Percentiles rank a stretch among this genome's conserved stretches.
phyloP scores from a whole-genome alignment of 2,329 filamentous ascomycete genomes.

The Aureobasidium sp. region DNA sequence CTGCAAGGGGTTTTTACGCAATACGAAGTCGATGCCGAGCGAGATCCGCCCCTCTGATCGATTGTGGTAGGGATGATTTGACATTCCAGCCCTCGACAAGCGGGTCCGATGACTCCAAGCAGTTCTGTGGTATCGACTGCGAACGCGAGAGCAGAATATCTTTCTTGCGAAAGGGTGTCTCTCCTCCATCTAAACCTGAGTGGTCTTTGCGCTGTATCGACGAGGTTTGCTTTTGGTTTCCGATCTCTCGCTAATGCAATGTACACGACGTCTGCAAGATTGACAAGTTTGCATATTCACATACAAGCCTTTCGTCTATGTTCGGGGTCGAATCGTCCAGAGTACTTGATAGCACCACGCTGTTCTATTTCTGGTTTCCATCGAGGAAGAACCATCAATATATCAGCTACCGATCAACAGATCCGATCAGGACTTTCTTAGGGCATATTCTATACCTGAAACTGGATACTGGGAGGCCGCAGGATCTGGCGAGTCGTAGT shows the following conservation, averaged over 20 bases:
- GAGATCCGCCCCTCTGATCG: not conserved
- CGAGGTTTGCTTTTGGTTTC: not conserved
- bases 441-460: not conserved
- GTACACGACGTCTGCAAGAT: constrained; percentile 2
- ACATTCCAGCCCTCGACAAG: not conserved
- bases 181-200: not conserved
- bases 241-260: not conserved
- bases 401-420: not conserved
- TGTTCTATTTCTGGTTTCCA: not conserved
- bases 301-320: not conserved
- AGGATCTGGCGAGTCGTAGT: not conserved
- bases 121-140: not conserved
- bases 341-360: not conserved
- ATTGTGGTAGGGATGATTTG: not conserved
- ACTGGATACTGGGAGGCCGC: not conserved
- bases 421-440: not conserved
- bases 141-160: not conserved
- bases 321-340: not conserved
- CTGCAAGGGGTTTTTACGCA: not conserved
- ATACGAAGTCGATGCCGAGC: not conserved
- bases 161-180: not conserved
- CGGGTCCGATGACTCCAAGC: not conserved
- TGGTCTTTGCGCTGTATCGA: not conserved
- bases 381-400: not conserved
- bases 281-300: not conserved